Conservation (phyloP, 2,329 filamentous ascomycete genomes). For the Fusarium oxysporum region DNA sequence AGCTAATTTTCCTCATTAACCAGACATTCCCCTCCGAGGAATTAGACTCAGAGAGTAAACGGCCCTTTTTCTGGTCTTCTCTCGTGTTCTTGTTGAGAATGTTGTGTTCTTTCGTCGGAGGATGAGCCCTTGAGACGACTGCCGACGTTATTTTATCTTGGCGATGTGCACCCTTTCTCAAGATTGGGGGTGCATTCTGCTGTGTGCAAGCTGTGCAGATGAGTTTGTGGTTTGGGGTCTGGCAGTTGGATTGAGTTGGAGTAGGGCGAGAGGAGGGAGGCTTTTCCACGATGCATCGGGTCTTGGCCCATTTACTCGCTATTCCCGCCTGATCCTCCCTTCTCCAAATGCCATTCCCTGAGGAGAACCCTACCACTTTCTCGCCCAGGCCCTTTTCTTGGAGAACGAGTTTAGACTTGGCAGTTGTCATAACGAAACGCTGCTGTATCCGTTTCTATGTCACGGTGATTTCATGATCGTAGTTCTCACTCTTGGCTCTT, state of each 20-base stretch:
- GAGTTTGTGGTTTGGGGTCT: not conserved
- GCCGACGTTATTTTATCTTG: slow-evolving; percentile 27
- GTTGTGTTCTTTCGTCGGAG: not conserved
- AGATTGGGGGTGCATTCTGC: not conserved
- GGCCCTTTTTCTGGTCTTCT: slow-evolving; percentile 7
- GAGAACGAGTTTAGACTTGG: slow-evolving; percentile 32
- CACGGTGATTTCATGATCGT: slow-evolving; percentile 19
- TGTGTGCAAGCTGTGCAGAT: not conserved
- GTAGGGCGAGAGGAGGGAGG: not conserved
- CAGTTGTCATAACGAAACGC: slow-evolving; percentile 19
- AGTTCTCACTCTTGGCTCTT: not conserved
- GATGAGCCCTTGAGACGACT: not conserved
- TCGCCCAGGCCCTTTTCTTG: slow-evolving; percentile 18
- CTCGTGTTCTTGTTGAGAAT: slow-evolving; percentile 5
- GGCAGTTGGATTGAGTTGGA: not conserved
- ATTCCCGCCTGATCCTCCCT: slow-evolving; percentile 16
- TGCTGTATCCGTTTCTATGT: not conserved
- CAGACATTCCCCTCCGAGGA: not conserved
- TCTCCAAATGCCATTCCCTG: slow-evolving; percentile 38
- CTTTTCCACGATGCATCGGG: not conserved
- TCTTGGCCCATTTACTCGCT: not conserved
- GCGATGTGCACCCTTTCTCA: slow-evolving; percentile 3
- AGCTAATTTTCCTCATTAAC: slow-evolving; percentile 29
- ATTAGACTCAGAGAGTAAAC: slow-evolving; percentile 4
- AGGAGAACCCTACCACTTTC: slow-evolving; percentile 32